These are phyloP conservation scores for Sporothrix protearum DNA, from an alignment of 2,329 filamentous ascomycete species.

Conservation along the genomic window DNA sequence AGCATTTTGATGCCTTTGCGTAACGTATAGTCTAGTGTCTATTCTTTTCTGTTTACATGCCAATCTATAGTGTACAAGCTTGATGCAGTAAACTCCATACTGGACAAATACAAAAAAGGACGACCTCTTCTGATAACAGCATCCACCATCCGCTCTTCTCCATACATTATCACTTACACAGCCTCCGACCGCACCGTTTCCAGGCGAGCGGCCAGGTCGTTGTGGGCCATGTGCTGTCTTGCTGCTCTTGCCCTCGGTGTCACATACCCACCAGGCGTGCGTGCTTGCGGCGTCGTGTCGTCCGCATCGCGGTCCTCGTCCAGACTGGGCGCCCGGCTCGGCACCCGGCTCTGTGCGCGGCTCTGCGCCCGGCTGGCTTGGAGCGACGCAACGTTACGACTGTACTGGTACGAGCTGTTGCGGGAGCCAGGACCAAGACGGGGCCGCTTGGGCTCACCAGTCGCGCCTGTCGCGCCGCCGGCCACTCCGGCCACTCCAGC, in stretches of 20 bases:
- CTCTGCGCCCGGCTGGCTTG: constrained; percentile 18
- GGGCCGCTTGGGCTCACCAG: background rate
- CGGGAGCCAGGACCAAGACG: constrained; percentile 14
- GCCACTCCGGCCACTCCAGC: too few relatives aligned
- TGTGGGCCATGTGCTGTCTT: background rate
- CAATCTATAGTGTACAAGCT: too few relatives aligned
- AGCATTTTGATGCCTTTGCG: too few relatives aligned
- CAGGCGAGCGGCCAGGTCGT: background rate
- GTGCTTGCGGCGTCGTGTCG: background rate
- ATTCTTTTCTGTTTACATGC: background rate
- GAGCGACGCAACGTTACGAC: constrained; percentile 11
- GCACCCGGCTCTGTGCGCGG: background rate
- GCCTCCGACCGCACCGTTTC: background rate
- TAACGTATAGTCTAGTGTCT: background rate
- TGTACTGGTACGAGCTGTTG: constrained; percentile 20
- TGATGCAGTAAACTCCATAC: too few relatives aligned
- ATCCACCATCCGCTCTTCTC: background rate
- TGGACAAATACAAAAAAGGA: too few relatives aligned
- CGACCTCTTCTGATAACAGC: too few relatives aligned
- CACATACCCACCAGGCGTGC: background rate
- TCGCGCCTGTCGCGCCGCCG: too few relatives aligned
- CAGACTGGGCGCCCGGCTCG: constrained; percentile 12
- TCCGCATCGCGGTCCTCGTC: constrained; percentile 3
- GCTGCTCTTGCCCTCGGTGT: background rate
- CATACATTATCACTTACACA: background rate